Evolutionary conservation across 768 basidiomycete species (phyloP).

Genomic region (Zangia roseola): DNA sequence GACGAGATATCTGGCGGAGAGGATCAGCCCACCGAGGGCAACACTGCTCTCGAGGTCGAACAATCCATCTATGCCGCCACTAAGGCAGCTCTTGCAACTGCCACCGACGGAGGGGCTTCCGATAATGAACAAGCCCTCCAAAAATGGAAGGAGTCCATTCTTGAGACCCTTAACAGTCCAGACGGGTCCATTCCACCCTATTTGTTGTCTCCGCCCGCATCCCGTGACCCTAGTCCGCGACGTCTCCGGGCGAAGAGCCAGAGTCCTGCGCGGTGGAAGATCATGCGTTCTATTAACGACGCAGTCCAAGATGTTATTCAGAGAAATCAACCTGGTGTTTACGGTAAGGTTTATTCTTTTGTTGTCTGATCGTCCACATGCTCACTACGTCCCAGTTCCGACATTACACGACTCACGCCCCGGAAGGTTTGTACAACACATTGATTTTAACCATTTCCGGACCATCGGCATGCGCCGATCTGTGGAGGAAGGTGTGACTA

Average conservation of each 20-base stretch:
- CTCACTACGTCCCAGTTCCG: constrained; percentile 49
- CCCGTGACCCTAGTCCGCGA: constrained; percentile 80
- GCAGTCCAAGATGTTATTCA: constrained; percentile 73
- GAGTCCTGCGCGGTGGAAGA: constrained; percentile 81
- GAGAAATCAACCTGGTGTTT: constrained; percentile 62
- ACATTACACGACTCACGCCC: constrained; percentile 68
- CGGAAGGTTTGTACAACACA: constrained; percentile 77
- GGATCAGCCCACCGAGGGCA: constrained; percentile 45
- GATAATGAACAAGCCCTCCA: constrained; percentile 43
- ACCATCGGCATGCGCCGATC: constrained; percentile 95
- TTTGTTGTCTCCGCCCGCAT: constrained; percentile 73
- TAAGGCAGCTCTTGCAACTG: constrained; percentile 54
- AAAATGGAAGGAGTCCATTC: constrained; percentile 58
- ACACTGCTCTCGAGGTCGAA: constrained; percentile 62
- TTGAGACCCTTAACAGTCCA: constrained; percentile 57
- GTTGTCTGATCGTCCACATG: neutral
- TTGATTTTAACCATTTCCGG: constrained; percentile 96
- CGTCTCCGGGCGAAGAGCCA: constrained; percentile 75
- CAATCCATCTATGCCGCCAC: constrained; percentile 68
- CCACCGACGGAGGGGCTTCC: constrained; percentile 33
- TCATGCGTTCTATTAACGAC: constrained; percentile 75
- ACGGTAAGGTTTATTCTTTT: constrained; percentile 49
- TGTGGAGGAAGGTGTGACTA: constrained; percentile 83
- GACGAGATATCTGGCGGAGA: constrained; percentile 78
- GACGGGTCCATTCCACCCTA: constrained; percentile 73